phyloP scores from a whole-genome alignment of 352 stramenopile species.

The Pythium guiyangense region DNA sequence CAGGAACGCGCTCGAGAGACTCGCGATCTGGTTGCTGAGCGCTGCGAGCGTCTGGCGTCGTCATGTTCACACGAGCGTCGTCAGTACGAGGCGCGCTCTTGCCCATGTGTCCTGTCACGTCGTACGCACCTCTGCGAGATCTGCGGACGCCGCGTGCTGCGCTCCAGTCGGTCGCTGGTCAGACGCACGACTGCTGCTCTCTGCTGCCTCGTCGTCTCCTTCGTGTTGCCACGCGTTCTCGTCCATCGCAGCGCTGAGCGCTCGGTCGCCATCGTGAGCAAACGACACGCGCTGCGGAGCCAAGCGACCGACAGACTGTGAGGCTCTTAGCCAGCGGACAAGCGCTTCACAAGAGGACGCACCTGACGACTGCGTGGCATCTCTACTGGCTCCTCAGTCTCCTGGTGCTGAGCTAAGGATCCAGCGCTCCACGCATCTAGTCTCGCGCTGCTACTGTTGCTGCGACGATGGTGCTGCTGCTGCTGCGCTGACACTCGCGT shows the following conservation, averaged over 20 bases:
- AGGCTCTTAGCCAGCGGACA: neutral
- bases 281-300: neutral
- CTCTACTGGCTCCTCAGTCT: too few relatives aligned
- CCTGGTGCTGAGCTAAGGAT: neutral
- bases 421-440: neutral
- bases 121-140: constrained; percentile 3
- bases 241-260: neutral
- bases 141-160: neutral
- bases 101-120: too few relatives aligned
- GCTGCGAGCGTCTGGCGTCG: constrained; percentile 11
- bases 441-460: neutral
- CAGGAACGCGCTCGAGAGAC: constrained; percentile 26
- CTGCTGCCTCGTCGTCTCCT: neutral
- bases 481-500: neutral
- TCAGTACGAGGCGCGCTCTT: too few relatives aligned
- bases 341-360: neutral
- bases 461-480: neutral
- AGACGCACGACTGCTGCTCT: neutral
- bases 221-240: neutral
- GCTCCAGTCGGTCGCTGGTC: neutral
- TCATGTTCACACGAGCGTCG: too few relatives aligned
- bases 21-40: constrained; percentile 27
- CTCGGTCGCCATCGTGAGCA: neutral
- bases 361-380: neutral
- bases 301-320: neutral